These are phyloP conservation scores for Salix koriyanagi DNA, from an alignment of 345 rosid genomes.

Conservation along the genomic window DNA sequence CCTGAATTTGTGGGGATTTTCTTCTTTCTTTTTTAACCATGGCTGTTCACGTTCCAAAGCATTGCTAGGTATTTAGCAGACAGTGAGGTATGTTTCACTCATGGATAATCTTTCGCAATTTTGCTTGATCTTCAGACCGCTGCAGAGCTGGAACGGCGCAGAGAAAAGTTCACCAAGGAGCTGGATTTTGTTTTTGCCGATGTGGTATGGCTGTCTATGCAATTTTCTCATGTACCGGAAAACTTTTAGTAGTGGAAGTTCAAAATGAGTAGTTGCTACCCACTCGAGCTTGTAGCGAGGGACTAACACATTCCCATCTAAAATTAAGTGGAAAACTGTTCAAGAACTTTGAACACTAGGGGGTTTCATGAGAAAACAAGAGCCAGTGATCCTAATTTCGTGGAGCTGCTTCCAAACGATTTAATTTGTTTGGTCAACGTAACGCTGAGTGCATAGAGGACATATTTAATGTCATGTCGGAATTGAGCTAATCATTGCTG, in stretches of 20 bases:
- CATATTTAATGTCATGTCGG: background rate
- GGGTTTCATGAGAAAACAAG: background rate
- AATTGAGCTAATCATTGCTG: background rate
- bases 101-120: background rate
- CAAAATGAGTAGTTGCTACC: no score
- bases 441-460: background rate
- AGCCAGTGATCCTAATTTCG: background rate
- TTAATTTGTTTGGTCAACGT: background rate
- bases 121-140: constrained; percentile 38
- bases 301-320: background rate
- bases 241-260: background rate
- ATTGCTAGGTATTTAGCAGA: background rate
- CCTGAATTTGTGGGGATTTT: background rate
- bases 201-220: constrained; percentile 40
- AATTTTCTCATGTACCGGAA: background rate
- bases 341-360: no score
- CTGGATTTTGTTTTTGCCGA: constrained; percentile 64
- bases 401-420: background rate
- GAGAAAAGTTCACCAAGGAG: constrained; percentile 52
- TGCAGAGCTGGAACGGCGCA: constrained; percentile 54
- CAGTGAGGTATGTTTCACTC: background rate
- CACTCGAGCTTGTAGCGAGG: background rate
- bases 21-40: no score
- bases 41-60: background rate
- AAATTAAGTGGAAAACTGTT: background rate